Evolutionary conservation across 2,329 filamentous ascomycete genomes (phyloP).

Genomic region (Beauveria rudraprayagi): DNA sequence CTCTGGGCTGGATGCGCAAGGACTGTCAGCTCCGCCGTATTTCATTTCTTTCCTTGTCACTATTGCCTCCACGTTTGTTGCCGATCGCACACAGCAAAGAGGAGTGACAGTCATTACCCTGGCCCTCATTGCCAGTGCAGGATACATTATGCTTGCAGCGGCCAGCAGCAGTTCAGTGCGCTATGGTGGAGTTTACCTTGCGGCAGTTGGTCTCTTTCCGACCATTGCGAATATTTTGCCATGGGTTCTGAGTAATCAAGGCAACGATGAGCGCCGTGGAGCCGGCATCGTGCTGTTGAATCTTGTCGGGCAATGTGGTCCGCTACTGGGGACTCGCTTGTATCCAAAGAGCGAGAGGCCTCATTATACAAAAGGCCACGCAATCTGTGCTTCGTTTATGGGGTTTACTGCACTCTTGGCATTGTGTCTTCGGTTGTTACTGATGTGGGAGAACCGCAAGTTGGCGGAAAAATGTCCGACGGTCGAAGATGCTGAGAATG

Average conservation of each 20-base stretch:
- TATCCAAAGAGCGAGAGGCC: conserved; percentile 49
- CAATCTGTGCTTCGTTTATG: conserved; percentile 17
- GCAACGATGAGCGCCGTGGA: conserved; percentile 55
- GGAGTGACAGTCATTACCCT: conserved; percentile 24
- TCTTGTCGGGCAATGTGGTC: conserved; percentile 66
- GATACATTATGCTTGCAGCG: conserved; percentile 19
- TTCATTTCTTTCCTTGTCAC: conserved; percentile 29
- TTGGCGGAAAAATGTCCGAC: conserved; percentile 10
- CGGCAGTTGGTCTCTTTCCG: conserved; percentile 25
- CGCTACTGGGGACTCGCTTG: conserved; percentile 51
- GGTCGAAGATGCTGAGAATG: conserved; percentile 2
- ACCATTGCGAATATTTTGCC: conserved; percentile 16
- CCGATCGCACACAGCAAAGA: conserved; percentile 28
- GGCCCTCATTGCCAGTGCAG: conserved; percentile 17
- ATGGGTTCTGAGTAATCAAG: conserved; percentile 52
- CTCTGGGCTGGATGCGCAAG: conserved; percentile 30
- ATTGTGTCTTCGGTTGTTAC: conserved; percentile 8
- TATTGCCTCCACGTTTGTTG: conserved; percentile 22
- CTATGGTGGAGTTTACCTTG: conserved; percentile 31
- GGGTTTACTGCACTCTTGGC: conserved; percentile 16
- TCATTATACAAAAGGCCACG: conserved; percentile 34
- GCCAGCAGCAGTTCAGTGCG: conserved; percentile 19
- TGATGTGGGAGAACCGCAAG: conserved; percentile 16
- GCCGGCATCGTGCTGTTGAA: conserved; percentile 70
- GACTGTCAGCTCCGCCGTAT: conserved; percentile 33